Base-by-base conservation (phyloP, 371 early-diverging fungal species). In the Nematocida sp. region DNA sequence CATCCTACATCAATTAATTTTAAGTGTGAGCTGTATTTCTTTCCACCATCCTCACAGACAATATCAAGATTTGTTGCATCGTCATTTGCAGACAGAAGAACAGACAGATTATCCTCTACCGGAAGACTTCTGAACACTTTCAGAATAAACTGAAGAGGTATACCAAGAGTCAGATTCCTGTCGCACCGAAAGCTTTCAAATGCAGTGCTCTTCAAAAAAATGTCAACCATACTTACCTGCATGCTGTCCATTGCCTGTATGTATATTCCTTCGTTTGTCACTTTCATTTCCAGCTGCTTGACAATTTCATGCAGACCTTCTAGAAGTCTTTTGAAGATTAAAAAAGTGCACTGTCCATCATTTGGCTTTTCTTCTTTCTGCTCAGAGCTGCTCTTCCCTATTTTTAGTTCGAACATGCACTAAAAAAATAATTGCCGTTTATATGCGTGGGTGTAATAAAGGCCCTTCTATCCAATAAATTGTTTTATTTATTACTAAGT, bases 211-310 rank as follows among this genome's bases (percentile, higher is more conserved):
- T 93, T 90, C 58, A 96, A 89, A 82, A 94, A 87, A 76, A 95
- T 90, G 40, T 94, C 89, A 7, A 94, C 94, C 69, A 97, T 90
- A 25, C 95, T 94, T 18, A 97, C 94, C 88, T 97, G 95, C 52
- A 94, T 92, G 89, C 91, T 93, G 89, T 97, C 97, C 95, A 96
- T 97, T 67, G 95, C 94, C 89, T 96, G 97, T n/a, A 97, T 90
- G 42, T 92, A 90, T 78, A 96, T 92, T 82, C 97, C 97, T 54
- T 91, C 89, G 82, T 95, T 94, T 64, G 90, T 92, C 88, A 95
- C 95, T 86, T 96, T 95, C 89, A 96, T 94, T 90, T 96, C 96
- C 86, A 92, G 93, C 86, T 96, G 94, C 23, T 91, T 90, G 71
- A 97, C 94, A 70, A 97, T 90, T 83, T 97, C 97, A 89, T 93